Base-by-base conservation (phyloP, 176 grass and related monocot species). In the Zoysia japonica region DNA sequence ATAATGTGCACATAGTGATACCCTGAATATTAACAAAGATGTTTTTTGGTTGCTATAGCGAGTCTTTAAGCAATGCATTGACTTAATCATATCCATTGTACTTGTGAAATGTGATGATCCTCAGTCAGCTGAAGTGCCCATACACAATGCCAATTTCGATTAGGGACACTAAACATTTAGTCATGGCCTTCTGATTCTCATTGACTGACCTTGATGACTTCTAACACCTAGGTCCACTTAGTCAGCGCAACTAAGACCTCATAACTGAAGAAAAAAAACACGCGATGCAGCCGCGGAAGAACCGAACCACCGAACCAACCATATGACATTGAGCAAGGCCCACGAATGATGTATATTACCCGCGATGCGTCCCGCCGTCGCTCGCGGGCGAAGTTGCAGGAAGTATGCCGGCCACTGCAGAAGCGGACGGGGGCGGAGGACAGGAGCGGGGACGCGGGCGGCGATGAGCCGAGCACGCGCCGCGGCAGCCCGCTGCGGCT, bases 351-450 rank as follows among this genome's bases (percentile, higher is more conserved):
- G 9, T 2, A 41, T 2, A 9, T 85, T 77, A 89, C 87, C 71
- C 65, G 77, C 10, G 71, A 43, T 57, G 71, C 50, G 36, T 65
- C n/a, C 50, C 77, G 71, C 66, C 78, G 66, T 36, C 15, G 55
- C 14, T 63, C 16, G 5, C 64, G 48, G 12, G 77, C 49, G 65
- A 48, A 37, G 49, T 20, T 54, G 57, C 65, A 71, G 35, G 71
- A 66, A 46, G 42, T 47, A 44, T 11, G 42, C 52, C 42, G 35
- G 59, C 42, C 36, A 16, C 5, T 15, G 11, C 36, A 11, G 45
- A 88, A 84, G 47, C 55, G 40, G 17, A 17, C 17, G 28, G 77
- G 17, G 7, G 77, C 65, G 45, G 82, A 71, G 17, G 77, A 67
- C 56, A 81, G 67, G 49, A 72, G 42, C 4, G 60, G 36, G 1